phyloP scores from a whole-genome alignment of 768 basidiomycete species.

The Astraeus odoratus region DNA sequence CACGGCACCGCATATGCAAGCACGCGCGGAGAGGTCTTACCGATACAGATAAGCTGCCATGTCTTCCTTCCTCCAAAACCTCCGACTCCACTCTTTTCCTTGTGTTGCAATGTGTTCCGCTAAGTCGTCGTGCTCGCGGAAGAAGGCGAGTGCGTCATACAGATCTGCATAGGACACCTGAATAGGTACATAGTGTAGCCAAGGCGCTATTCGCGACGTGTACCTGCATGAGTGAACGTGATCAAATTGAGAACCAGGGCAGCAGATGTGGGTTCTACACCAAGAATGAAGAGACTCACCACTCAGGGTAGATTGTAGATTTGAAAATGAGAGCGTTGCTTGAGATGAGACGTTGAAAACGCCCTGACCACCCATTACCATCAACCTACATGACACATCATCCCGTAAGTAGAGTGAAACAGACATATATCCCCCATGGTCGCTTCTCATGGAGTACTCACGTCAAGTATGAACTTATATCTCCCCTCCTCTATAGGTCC shows the following conservation, averaged over 20 bases:
- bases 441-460: slow-evolving; percentile 21
- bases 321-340: slow-evolving; percentile 62
- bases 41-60: slow-evolving; percentile 53
- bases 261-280: background rate
- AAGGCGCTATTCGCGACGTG: slow-evolving; percentile 48
- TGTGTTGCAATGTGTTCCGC: slow-evolving; percentile 49
- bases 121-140: slow-evolving; percentile 58
- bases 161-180: slow-evolving; percentile 60
- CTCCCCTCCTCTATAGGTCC: slow-evolving; percentile 41
- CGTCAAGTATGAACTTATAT: slow-evolving; percentile 58
- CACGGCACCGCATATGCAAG: background rate
- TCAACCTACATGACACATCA: slow-evolving; percentile 35
- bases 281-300: slow-evolving; percentile 34
- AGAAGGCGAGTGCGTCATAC: slow-evolving; percentile 67
- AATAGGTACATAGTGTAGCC: slow-evolving; percentile 70
- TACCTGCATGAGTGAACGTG: slow-evolving; percentile 36
- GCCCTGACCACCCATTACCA: slow-evolving; percentile 64
- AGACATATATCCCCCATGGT: background rate
- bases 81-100: slow-evolving; percentile 51
- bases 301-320: slow-evolving; percentile 68
- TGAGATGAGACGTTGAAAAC: slow-evolving; percentile 59
- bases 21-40: slow-evolving; percentile 28
- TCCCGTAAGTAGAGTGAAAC: background rate
- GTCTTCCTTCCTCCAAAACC: slow-evolving; percentile 56
- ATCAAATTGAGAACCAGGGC: background rate